These are phyloP conservation scores for Lichtheimia hyalospora DNA, from an alignment of 371 early-diverging fungal species.

Conservation along the genomic window DNA sequence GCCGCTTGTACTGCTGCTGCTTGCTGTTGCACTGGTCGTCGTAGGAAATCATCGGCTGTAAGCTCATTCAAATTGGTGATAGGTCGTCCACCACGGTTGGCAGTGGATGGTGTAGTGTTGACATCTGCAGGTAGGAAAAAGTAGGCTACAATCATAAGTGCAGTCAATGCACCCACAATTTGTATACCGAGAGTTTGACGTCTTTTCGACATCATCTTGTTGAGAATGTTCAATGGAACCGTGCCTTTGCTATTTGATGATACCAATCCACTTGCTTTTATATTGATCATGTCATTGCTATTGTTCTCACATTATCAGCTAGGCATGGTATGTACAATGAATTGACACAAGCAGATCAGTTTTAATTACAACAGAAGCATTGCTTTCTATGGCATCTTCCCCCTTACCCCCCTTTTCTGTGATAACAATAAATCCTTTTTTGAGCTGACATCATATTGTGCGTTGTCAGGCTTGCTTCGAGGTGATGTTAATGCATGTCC, in stretches of 20 bases:
- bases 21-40: neutral
- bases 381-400: too few relatives aligned
- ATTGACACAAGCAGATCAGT: neutral
- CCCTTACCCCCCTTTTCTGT: too few relatives aligned
- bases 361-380: neutral
- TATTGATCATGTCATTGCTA: neutral
- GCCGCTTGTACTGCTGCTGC: too few relatives aligned
- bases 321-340: neutral
- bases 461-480: too few relatives aligned
- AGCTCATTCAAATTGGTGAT: neutral
- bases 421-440: too few relatives aligned
- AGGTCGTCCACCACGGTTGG: neutral
- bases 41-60: neutral
- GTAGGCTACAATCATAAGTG: conserved; percentile 19
- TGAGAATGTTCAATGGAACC: too few relatives aligned
- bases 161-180: conserved; percentile 13
- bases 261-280: neutral
- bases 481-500: too few relatives aligned
- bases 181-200: conserved; percentile 24
- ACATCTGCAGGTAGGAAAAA: conserved; percentile 8
- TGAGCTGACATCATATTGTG: too few relatives aligned
- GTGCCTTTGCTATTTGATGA: neutral
- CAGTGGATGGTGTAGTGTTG: neutral
- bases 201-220: conserved; percentile 25
- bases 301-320: neutral